These are phyloP conservation scores for Penicillium coffeae DNA, from an alignment of 495 filamentous ascomycete genomes.

Conservation along the genomic window DNA sequence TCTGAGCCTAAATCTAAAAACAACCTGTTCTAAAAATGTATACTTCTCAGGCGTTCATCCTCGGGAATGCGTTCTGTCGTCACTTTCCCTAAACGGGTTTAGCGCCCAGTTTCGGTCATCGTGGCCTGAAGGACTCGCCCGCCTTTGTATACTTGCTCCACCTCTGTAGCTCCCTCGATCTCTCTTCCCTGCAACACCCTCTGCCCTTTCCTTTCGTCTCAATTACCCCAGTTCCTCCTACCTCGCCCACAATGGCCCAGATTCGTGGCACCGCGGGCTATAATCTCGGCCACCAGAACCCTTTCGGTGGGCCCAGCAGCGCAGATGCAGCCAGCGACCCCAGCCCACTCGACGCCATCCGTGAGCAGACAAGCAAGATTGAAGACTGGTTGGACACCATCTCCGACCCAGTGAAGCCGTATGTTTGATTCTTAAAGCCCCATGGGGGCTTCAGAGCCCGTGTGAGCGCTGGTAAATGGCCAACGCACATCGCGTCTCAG, in stretches of 20 bases:
- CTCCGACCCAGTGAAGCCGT: conserved; percentile 94
- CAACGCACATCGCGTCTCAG: not conserved
- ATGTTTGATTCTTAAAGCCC: conserved; percentile 41
- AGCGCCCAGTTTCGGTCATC: conserved; percentile 39
- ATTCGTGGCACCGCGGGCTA: conserved; percentile 96
- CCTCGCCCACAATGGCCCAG: conserved; percentile 71
- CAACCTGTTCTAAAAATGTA: not conserved
- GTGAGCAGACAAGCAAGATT: conserved; percentile 95
- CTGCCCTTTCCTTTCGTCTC: conserved; percentile 5
- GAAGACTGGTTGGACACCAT: conserved; percentile 89
- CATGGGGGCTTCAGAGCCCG: conserved; percentile 1
- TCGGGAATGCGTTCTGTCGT: conserved; percentile 28
- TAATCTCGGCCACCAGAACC: conserved; percentile 76
- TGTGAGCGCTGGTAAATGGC: not conserved
- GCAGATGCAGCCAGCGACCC: conserved; percentile 65
- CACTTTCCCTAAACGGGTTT: conserved; percentile 30
- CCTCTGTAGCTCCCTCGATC: conserved; percentile 18
- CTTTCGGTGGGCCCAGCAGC: conserved; percentile 64
- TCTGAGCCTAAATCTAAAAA: not conserved
- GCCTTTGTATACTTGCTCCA: conserved; percentile 24
- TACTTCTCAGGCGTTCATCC: not conserved
- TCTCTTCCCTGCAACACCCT: conserved; percentile 10
- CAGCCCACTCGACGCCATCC: conserved; percentile 85
- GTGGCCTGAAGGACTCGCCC: conserved; percentile 37
- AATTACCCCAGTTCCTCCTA: conserved; percentile 1